Percentiles rank a stretch among this genome's conserved stretches.
phyloP scores from a whole-genome alignment of 495 filamentous ascomycete genomes.

The Penicillium coffeae region DNA sequence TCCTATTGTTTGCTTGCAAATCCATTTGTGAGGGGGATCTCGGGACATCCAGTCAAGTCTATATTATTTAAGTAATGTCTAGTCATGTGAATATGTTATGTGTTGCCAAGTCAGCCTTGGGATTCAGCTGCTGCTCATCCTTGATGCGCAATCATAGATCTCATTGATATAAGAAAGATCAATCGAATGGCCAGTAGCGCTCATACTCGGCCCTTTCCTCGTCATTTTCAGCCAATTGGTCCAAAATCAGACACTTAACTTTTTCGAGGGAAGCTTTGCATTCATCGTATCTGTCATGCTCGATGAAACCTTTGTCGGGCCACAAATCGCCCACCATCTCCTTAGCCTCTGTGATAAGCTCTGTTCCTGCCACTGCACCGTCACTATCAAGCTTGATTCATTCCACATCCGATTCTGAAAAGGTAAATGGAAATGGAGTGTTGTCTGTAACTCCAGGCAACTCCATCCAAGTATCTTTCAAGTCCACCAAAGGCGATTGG shows the following conservation, averaged over 20 bases:
- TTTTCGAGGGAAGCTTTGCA: slow-evolving; percentile 28
- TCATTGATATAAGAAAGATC: too few relatives aligned
- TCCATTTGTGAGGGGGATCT: too few relatives aligned
- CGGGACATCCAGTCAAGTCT: too few relatives aligned
- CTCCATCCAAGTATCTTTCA: slow-evolving; percentile 28
- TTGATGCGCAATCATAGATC: too few relatives aligned
- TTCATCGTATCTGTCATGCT: slow-evolving; percentile 31
- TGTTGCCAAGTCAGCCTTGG: too few relatives aligned
- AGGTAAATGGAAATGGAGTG: slow-evolving; percentile 27
- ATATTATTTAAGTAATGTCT: too few relatives aligned
- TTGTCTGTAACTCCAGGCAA: slow-evolving; percentile 23
- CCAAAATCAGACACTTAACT: slow-evolving; percentile 26
- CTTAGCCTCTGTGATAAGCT: slow-evolving; percentile 27
- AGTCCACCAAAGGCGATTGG: slow-evolving; percentile 28
- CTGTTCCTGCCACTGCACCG: slow-evolving; percentile 31
- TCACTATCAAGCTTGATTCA: slow-evolving; percentile 27
- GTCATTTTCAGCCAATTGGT: slow-evolving; percentile 28
- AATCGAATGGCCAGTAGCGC: slow-evolving; percentile 33
- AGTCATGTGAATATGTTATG: too few relatives aligned
- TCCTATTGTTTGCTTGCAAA: too few relatives aligned
- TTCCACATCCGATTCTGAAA: slow-evolving; percentile 26
- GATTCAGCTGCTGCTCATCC: too few relatives aligned
- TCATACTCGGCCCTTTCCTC: slow-evolving; percentile 31
- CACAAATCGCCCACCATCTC: slow-evolving; percentile 12
- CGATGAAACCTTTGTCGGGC: slow-evolving; percentile 15